Evolutionary conservation across 495 filamentous ascomycete species (phyloP), one percentile per base, ranked within the genome.

Genomic region (Penicillium canariense): DNA sequence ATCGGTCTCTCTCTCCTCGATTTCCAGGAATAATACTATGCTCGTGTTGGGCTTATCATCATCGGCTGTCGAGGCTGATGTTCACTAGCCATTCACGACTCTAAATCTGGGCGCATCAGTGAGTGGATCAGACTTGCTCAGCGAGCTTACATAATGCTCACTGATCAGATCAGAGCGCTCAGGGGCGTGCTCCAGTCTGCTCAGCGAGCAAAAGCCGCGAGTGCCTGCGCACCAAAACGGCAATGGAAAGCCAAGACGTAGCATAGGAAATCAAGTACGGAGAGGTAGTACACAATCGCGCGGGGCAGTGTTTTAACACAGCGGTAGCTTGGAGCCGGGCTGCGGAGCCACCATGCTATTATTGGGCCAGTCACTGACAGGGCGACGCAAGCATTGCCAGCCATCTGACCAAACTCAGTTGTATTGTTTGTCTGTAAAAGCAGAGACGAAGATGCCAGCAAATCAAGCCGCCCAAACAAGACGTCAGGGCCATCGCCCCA

Each of bases 121-220:
- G n/a, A n/a, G n/a, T n/a, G n/a, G n/a, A n/a, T n/a, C n/a, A n/a
- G n/a, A n/a, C n/a, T n/a, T n/a, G n/a, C n/a, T n/a, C n/a, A 3
- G 82, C 81, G 5, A 82, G 70, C 40, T 69, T 68, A 55, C 80
- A 80, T 38, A n/a, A n/a, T n/a, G n/a, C n/a, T n/a, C n/a, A n/a
- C n/a, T n/a, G n/a, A n/a, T n/a, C n/a, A n/a, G n/a, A n/a, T n/a
- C n/a, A n/a, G n/a, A n/a, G n/a, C n/a, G n/a, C n/a, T n/a, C n/a
- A n/a, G n/a, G n/a, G n/a, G n/a, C n/a, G n/a, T n/a, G n/a, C n/a
- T n/a, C n/a, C n/a, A n/a, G n/a, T n/a, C n/a, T n/a, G n/a, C n/a
- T n/a, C n/a, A n/a, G n/a, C n/a, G n/a, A n/a, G n/a, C n/a, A n/a
- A n/a, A n/a, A n/a, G n/a, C n/a, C n/a, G n/a, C n/a, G n/a, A n/a